Percentiles rank a stretch among this genome's conserved stretches.
Evolutionary conservation across 306 rosid genomes (phyloP).

Genomic region (Cucumis melo): DNA sequence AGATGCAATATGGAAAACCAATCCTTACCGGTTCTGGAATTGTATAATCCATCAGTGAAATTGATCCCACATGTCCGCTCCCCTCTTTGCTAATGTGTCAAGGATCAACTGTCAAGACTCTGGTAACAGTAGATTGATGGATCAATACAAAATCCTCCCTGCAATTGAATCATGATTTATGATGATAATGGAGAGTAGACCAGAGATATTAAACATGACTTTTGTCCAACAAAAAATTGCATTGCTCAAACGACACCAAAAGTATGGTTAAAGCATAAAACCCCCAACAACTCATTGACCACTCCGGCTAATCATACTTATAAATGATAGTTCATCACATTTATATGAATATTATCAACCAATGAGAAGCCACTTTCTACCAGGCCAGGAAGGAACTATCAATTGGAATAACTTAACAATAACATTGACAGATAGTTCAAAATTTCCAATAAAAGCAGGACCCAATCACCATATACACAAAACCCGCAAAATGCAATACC

Average conservation of each 20-base stretch:
- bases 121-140: neutral
- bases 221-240: neutral
- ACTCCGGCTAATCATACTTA: neutral
- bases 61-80: neutral
- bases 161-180: neutral
- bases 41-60: neutral
- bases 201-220: neutral
- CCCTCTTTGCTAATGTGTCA: neutral
- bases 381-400: neutral
- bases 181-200: neutral
- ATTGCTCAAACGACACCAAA: neutral
- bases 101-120: neutral
- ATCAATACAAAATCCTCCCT: neutral
- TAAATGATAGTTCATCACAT: neutral
- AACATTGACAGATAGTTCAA: neutral
- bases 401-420: neutral
- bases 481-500: neutral
- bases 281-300: too few species aligned
- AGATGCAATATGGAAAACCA: neutral
- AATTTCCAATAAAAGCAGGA: neutral
- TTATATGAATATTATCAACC: neutral
- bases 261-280: neutral
- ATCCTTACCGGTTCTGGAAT: neutral
- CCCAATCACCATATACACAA: neutral
- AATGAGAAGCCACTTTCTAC: neutral